Conservation (phyloP, 352 stramenopile genomes). For the Phytophthora melonis region DNA sequence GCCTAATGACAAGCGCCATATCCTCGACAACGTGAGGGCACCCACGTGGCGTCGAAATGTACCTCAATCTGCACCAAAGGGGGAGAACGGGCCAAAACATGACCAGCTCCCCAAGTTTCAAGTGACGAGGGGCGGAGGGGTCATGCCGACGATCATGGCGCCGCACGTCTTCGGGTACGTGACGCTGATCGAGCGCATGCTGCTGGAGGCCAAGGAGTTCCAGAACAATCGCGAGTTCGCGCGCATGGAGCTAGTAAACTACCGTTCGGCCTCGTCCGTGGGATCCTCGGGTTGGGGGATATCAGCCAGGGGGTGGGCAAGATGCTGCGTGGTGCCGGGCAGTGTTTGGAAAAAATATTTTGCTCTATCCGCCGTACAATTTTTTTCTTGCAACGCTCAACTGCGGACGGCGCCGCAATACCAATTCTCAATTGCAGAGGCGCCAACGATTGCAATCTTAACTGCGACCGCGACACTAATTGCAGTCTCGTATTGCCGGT, state of each 20-base stretch:
- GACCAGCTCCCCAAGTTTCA: slow-evolving; percentile 33
- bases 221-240: slow-evolving; percentile 50
- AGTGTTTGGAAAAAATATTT: too few relatives aligned
- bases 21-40: slow-evolving; percentile 55
- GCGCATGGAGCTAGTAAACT: slow-evolving; percentile 36
- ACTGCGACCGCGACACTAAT: too few relatives aligned
- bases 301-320: slow-evolving; percentile 60
- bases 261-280: slow-evolving; percentile 53
- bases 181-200: slow-evolving; percentile 60
- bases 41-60: slow-evolving; percentile 63
- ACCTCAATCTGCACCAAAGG: slow-evolving; percentile 37
- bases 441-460: too few relatives aligned
- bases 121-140: slow-evolving; percentile 57
- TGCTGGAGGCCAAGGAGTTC: slow-evolving; percentile 50
- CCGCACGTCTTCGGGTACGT: slow-evolving; percentile 64
- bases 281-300: slow-evolving; percentile 57
- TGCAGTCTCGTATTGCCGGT: too few relatives aligned
- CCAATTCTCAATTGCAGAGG: too few relatives aligned
- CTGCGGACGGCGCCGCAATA: too few relatives aligned
- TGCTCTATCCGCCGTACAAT: too few relatives aligned
- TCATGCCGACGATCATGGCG: slow-evolving; percentile 58
- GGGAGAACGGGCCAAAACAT: not conserved
- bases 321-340: slow-evolving; percentile 46
- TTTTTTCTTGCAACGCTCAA: too few relatives aligned
- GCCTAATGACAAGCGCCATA: slow-evolving; percentile 24